These are phyloP conservation scores for Kwoniella sp. DNA, from an alignment of 768 basidiomycete genomes.

Conservation along the genomic window DNA sequence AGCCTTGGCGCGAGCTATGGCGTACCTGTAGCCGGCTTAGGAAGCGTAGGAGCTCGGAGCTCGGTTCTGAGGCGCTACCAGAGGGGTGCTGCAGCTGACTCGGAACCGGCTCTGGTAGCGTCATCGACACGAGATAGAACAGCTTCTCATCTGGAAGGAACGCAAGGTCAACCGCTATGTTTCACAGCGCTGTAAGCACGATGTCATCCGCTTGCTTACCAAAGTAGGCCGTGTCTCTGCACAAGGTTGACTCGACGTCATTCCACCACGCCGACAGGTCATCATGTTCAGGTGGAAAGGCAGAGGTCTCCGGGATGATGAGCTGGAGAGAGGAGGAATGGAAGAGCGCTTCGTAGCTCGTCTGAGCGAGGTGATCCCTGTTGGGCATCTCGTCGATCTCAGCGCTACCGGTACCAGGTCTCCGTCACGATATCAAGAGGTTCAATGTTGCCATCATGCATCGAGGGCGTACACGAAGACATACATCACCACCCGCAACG, in stretches of 20 bases:
- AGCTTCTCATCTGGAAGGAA: constrained; percentile 35
- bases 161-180: not conserved
- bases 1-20: not conserved
- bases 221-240: constrained; percentile 31
- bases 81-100: no score
- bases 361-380: no score
- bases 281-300: constrained; percentile 7
- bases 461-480: no score
- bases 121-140: constrained; percentile 26
- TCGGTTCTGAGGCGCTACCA: constrained; percentile 15
- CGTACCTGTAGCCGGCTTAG: constrained; percentile 19
- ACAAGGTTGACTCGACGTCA: constrained; percentile 1
- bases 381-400: no score
- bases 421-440: no score
- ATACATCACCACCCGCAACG: no score
- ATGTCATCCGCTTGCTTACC: constrained; percentile 19
- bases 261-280: constrained; percentile 24
- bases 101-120: constrained; percentile 20
- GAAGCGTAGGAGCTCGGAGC: constrained; percentile 22
- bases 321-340: constrained; percentile 26
- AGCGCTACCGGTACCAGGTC: no score
- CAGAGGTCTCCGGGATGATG: constrained; percentile 20
- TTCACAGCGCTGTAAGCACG: not conserved
- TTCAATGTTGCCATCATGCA: no score
- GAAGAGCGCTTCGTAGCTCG: constrained; percentile 27